Base-by-base conservation (phyloP, 2,329 filamentous ascomycete genomes). In the Lecanoromycetidae sp. region DNA sequence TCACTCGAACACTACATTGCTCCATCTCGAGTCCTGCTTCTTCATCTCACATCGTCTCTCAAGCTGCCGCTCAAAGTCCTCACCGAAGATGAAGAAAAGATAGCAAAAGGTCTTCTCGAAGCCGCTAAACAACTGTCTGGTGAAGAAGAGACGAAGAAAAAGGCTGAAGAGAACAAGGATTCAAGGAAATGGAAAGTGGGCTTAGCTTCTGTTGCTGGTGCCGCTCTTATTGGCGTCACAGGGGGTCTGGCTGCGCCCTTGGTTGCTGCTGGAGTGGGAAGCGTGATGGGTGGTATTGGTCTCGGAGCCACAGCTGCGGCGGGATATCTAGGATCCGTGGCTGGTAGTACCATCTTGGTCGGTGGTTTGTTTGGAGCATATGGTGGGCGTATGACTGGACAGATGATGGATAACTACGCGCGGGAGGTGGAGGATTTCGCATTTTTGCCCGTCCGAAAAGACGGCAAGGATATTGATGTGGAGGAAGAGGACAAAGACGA, bases 281-380 rank as follows among this genome's bases (percentile, higher is more conserved):
- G 76, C 1, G 71, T 86, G 0, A 80, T 84, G 64, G 77, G 79
- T 9, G 82, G 83, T 0, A 62, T 81, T 9, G 82, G 82, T 2
- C 68, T 91, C 1, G 77, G 78, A 10, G 71, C 76, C 1, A 76
- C 76, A 1, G 76, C 78, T 17, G 79, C 83, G 5, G 82, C 84
- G 22, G 76, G 76, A 4, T 74, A 88, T 37, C 67, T 93, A 0
- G 86, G 84, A 2, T 71, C 76, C 12, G 69, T 91, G 58, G 79
- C 83, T 3, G 78, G 85, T 35, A 87, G 80, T 51, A 76, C 78
- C 3, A 72, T 86, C 12, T 69, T 83, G 26, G 78, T 88, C 25
- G 86, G 84, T 13, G 76, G 79, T 23, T 66, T 93, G 37, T 91
- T 94, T 57, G 87, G 87, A 7, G 82, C 87, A 29, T 90, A 87